Evolutionary conservation across 371 early-diverging fungal genomes (phyloP).

Genomic region (Mucor mucedo): DNA sequence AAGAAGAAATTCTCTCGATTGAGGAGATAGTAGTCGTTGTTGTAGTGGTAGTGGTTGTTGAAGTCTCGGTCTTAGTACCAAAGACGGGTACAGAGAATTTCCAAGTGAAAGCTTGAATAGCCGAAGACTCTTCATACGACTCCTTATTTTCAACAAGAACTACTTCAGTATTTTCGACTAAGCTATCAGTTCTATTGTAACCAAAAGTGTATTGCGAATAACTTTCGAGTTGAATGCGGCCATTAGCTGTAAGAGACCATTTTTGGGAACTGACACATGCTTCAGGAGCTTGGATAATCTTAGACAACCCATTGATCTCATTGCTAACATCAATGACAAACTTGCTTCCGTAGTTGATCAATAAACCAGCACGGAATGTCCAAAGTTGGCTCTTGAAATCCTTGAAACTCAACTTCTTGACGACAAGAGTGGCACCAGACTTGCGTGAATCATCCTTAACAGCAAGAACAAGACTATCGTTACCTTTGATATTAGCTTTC

Average conservation of each 20-base stretch:
- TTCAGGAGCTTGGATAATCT: conserved; percentile 29
- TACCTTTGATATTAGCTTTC: conserved; percentile 28
- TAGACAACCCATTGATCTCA: conserved; percentile 23
- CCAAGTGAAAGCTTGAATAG: conserved; percentile 33
- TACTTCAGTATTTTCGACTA: conserved; percentile 16
- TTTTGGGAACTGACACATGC: conserved; percentile 37
- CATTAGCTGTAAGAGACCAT: conserved; percentile 47
- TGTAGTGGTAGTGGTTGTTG: conserved; percentile 2
- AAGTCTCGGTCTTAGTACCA: conserved; percentile 28
- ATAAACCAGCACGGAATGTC: conserved; percentile 53
- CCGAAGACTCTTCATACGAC: conserved; percentile 9
- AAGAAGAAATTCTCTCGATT: conserved; percentile 26
- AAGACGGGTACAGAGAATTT: conserved; percentile 50
- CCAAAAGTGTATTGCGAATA: conserved; percentile 36
- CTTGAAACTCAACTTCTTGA: conserved; percentile 38
- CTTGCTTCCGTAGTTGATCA: conserved; percentile 60
- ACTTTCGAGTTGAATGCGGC: conserved; percentile 41
- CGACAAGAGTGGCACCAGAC: conserved; percentile 21
- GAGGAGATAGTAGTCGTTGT: conserved; percentile 19
- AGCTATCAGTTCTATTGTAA: conserved; percentile 14
- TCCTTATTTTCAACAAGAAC: conserved; percentile 13
- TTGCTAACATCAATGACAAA: conserved; percentile 45
- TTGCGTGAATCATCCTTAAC: conserved; percentile 22
- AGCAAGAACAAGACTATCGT: conserved; percentile 38
- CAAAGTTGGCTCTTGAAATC: conserved; percentile 54